Base-by-base conservation (phyloP, 441 rosid genomes). In the Pelargonium myrrhifolium region DNA sequence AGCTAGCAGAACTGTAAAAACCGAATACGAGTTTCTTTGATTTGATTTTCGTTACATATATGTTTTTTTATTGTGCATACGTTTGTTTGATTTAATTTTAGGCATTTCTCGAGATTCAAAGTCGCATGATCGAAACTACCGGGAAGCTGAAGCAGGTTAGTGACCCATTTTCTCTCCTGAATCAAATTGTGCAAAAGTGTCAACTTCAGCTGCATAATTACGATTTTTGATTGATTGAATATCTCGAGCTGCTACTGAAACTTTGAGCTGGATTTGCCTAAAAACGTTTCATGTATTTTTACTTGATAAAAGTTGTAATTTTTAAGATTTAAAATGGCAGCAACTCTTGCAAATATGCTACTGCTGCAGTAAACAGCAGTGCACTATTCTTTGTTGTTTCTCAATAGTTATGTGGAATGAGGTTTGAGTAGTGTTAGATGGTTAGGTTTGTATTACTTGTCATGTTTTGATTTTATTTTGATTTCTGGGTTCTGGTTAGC, bases 21-120 rank as follows among this genome's bases (percentile, higher is more conserved):
- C 56, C 2, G 42, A 4, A 39, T 6, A 39, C 51, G 43, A 24
- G 14, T 17, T 60, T 42, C 6, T 17, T 64, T 15, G 40, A 12
- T 42, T 11, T 12, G 20, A 22, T 66, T 67, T 42, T 35, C 1
- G 59, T 14, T 65, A 12, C 14, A 10, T 18, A 67, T 17, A 8
- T 1, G 45, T 0, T 0, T 65, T 11, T 65, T 22, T 17, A 21
- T 8, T 9, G 21, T 59, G 18, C 17, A 18, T 24, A 42, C 20
- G 22, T 31, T 10, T 28, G 42, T 45, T n/a, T 64, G 40, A 21
- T 22, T 63, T 47, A 22, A 45, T 65, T 72, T 15, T 69, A 79
- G 96, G 96, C 88, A n/a, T 91, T 89, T 78, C 64, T 87, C 43
- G 97, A 93, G 89, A 85, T 91, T 75, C 97, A 91, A 76, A 83